Evolutionary conservation across 108 stramenopile species (phyloP), one percentile per base, ranked within the genome.

Genomic region (Stephanodiscus minutulus): DNA sequence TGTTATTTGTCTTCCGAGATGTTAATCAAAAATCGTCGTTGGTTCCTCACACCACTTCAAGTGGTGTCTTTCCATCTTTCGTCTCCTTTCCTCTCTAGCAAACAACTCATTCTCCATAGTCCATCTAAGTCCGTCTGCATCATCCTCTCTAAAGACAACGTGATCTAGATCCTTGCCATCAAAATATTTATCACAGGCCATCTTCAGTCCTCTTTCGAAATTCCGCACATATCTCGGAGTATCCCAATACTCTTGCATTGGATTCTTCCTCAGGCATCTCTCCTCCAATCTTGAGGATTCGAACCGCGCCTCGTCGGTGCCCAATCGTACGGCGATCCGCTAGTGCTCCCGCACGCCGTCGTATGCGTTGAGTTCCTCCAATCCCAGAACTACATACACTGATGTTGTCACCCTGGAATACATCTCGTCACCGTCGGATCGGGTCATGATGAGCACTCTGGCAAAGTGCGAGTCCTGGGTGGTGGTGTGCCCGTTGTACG

Each of bases 211-310:
- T 2, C 54, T 61, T 69, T 91, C 79, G 54, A 93, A 85, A 68
- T 86, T 90, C 68, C 83, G 82, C 5, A 85, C 87, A 66, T 93
- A 93, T 15, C 57, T 58, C 11, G 86, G 81, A 7, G 87, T 90
- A 85, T 93, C 92, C 92, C 92, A 93, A 70, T 88, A 93, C 1
- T 90, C 84, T 69, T 93, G 92, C 92, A 93, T 89, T 1, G 90
- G 92, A 56, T 93, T 90, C 36, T 77, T 78, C 69, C 91, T 86
- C 36, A 89, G 61, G 21, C 87, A 87, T 33, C 88, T 86, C 33
- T 75, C 84, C 20, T 91, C 81, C 56, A 93, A 60, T 61, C 92
- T 85, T 27, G 85, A 69, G 2, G 65, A 57, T n/a, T 76, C 41
- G 57, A 82, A 88, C 66, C 81, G 73, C 13, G 65, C 61, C 36